A percentile compares a stretch with the other conserved stretches of the same genome.
These are phyloP conservation scores for Talaromyces sp. DNA, from an alignment of 2,329 filamentous ascomycete species.

Conservation along the genomic window DNA sequence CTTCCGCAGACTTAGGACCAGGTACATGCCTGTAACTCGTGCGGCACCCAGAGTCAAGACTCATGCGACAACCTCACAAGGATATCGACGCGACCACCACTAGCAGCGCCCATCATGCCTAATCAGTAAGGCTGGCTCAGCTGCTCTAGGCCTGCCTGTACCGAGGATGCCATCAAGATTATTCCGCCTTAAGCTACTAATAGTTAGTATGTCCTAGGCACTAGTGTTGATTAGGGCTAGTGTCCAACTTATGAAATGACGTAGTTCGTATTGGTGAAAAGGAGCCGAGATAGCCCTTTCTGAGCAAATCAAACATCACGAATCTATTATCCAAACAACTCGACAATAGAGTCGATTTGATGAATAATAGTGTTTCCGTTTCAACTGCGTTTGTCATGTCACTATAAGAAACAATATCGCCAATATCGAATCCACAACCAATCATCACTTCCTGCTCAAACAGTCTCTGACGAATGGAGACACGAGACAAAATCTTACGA, in stretches of 20 bases:
- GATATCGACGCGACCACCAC: not conserved
- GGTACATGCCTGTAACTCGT: not conserved
- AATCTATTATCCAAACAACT: not conserved
- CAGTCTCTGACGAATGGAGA: conserved; percentile 5
- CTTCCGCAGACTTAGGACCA: not conserved
- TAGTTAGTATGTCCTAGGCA: not conserved
- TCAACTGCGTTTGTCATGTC: not conserved
- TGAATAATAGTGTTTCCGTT: not conserved
- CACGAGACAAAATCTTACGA: conserved; percentile 4
- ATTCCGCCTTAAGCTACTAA: not conserved
- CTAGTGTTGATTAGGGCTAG: not conserved
- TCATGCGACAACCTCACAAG: not conserved
- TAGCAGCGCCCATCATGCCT: not conserved
- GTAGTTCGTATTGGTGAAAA: conserved; percentile 4
- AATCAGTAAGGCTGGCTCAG: not conserved
- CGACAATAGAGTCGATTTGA: not conserved
- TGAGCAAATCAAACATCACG: not conserved
- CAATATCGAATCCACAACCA: conserved; percentile 8
- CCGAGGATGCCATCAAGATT: conserved; percentile 8
- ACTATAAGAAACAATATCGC: not conserved
- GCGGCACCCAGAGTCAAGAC: not conserved
- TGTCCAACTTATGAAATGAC: not conserved
- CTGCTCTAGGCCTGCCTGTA: conserved; percentile 1
- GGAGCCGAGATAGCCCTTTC: not conserved
- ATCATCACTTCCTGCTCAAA: not conserved